These are phyloP conservation scores for Litchi chinensis DNA, from an alignment of 345 rosid species.

Conservation along the genomic window DNA sequence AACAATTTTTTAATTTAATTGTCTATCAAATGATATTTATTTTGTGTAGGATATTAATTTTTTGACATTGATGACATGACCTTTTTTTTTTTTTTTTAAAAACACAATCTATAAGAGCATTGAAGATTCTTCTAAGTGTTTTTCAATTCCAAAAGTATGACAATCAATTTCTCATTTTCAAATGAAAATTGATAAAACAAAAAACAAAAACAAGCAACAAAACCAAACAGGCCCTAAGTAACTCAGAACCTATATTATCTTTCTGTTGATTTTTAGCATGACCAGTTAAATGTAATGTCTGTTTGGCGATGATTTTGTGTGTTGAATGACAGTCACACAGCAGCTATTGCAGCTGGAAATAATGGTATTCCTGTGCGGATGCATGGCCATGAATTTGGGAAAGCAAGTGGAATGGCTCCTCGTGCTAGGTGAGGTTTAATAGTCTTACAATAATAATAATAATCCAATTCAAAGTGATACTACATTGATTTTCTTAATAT, in stretches of 20 bases:
- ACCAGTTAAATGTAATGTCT: constrained; percentile 22
- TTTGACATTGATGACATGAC: too few relatives aligned
- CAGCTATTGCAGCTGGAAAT: constrained; percentile 98
- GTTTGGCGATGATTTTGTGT: constrained; percentile 22
- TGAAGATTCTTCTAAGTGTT: too few relatives aligned
- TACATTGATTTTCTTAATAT: constrained; percentile 11
- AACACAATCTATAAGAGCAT: too few relatives aligned
- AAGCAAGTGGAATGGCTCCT: constrained; percentile 99
- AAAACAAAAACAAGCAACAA: too few relatives aligned
- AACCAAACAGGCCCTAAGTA: neutral
- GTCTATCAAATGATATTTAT: too few relatives aligned
- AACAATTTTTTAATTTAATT: too few relatives aligned
- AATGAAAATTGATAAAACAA: too few relatives aligned
- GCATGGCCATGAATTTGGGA: constrained; percentile 95
- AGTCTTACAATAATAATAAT: neutral
- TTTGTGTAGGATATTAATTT: too few relatives aligned
- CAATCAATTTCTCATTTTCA: too few relatives aligned
- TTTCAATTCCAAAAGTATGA: too few relatives aligned
- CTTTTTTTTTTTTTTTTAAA: too few relatives aligned
- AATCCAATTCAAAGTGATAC: neutral
- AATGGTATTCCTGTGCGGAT: constrained; percentile 95
- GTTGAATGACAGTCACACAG: constrained; percentile 74
- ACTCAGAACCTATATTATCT: neutral
- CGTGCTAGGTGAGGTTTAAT: constrained; percentile 77
- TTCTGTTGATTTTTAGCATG: constrained; percentile 1